Evolutionary conservation across 2,329 filamentous ascomycete genomes (phyloP).

Genomic region (Cercospora citrullina): DNA sequence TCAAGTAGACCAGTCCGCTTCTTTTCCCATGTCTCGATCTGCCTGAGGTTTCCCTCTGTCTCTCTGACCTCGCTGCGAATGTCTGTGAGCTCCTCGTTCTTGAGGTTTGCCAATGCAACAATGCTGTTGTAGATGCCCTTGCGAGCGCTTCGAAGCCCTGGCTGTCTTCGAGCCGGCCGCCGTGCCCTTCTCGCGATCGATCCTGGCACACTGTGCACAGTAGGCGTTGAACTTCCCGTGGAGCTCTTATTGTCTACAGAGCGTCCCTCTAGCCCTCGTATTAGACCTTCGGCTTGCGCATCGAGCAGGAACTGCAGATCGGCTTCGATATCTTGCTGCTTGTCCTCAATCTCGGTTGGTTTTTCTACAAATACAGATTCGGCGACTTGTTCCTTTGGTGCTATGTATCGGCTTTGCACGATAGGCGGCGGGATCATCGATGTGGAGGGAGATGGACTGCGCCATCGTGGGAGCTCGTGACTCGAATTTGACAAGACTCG

Average conservation of each 20-base stretch:
- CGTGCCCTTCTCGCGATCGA: conserved; percentile 44
- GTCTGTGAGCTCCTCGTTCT: conserved; percentile 65
- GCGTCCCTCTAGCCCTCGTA: conserved; percentile 48
- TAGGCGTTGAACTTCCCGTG: conserved; percentile 53
- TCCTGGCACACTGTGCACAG: conserved; percentile 42
- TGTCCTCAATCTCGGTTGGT: conserved; percentile 41
- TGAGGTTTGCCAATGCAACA: conserved; percentile 63
- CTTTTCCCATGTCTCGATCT: conserved; percentile 59
- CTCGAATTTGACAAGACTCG: conserved; percentile 26
- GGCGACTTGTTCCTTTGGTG: conserved; percentile 19
- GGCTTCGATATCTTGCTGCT: conserved; percentile 56
- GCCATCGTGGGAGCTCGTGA: conserved; percentile 39
- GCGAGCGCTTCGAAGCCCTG: conserved; percentile 63
- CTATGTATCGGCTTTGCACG: conserved; percentile 35
- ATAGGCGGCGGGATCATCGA: conserved; percentile 41
- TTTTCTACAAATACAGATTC: conserved; percentile 49
- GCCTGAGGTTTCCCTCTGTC: conserved; percentile 59
- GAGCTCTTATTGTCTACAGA: conserved; percentile 48
- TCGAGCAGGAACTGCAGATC: conserved; percentile 61
- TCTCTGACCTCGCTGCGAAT: conserved; percentile 59
- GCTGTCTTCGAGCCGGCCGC: conserved; percentile 54
- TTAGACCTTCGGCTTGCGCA: conserved; percentile 60
- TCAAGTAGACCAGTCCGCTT: conserved; percentile 58
- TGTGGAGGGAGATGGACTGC: conserved; percentile 36
- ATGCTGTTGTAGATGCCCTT: conserved; percentile 65